Conservation (phyloP, 1,139 yeast species). For the Casaregolazyma suthepensis region DNA sequence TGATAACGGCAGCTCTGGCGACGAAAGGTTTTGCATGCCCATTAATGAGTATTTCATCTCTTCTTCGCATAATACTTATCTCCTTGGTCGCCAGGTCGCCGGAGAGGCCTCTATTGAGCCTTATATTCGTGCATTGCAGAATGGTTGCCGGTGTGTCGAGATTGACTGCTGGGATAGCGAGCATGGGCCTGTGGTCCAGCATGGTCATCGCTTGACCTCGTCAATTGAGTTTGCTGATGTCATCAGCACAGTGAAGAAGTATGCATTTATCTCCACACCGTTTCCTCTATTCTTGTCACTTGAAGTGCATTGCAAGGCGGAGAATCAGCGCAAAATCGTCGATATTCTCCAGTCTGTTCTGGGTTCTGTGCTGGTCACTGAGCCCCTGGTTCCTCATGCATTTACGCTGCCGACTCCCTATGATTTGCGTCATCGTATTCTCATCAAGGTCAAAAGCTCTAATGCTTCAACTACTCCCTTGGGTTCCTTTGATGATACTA, state of each 20-base stretch:
- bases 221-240: slow-evolving; percentile 68
- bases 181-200: slow-evolving; percentile 80
- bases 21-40: slow-evolving; percentile 40
- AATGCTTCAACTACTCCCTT: slow-evolving; percentile 1
- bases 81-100: slow-evolving; percentile 83
- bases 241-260: slow-evolving; percentile 63
- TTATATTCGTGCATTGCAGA: slow-evolving; percentile 78
- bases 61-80: slow-evolving; percentile 91
- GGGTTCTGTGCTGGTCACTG: slow-evolving; percentile 51
- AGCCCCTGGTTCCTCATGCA: slow-evolving; percentile 33
- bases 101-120: slow-evolving; percentile 91
- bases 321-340: slow-evolving; percentile 57
- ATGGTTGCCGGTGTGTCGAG: slow-evolving; percentile 91
- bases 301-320: slow-evolving; percentile 69
- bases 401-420: slow-evolving; percentile 61
- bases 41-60: slow-evolving; percentile 82
- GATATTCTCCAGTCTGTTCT: slow-evolving; percentile 48
- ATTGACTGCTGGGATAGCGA: slow-evolving; percentile 93
- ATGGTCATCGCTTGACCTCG: slow-evolving; percentile 77
- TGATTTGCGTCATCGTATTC: slow-evolving; percentile 58
- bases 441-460: slow-evolving; percentile 63
- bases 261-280: slow-evolving; percentile 79
- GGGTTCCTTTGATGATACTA: neutral
- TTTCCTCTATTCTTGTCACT: slow-evolving; percentile 83
- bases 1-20: slow-evolving; percentile 7